A percentile compares a stretch with the other conserved stretches of the same genome.
Evolutionary conservation across 164 flowering plant species (phyloP).

Genomic region (Macadamia integrifolia): DNA sequence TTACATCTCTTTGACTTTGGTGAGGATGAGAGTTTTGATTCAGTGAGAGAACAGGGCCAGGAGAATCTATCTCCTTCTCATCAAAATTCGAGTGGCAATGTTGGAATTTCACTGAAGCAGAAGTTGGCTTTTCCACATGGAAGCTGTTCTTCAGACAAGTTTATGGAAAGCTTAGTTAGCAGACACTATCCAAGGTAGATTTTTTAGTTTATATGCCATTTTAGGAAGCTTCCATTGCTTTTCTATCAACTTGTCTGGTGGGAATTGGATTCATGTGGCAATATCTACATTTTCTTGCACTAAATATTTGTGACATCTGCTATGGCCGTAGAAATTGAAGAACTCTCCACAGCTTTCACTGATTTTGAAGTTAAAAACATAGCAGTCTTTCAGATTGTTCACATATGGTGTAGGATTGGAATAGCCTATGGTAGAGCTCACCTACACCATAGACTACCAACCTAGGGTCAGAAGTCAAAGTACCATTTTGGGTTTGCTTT

Average conservation of each 20-base stretch:
- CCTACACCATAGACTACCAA: no score
- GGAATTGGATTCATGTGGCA: no score
- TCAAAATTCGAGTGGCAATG: slow-evolving; percentile 12
- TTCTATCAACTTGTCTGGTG: neutral
- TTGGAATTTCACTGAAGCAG: slow-evolving; percentile 30
- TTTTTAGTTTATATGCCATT: neutral
- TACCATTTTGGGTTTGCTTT: no score
- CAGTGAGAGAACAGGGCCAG: slow-evolving; percentile 26
- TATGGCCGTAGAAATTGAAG: no score
- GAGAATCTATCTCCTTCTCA: slow-evolving; percentile 22
- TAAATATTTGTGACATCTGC: no score
- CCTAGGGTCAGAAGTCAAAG: no score
- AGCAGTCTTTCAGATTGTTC: no score
- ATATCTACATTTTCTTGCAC: no score
- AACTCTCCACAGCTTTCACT: no score
- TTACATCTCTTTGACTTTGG: slow-evolving; percentile 93
- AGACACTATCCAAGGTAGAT: slow-evolving; percentile 71
- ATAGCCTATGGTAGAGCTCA: no score
- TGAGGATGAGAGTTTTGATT: slow-evolving; percentile 68
- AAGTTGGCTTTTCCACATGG: slow-evolving; percentile 37
- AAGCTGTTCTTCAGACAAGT: slow-evolving; percentile 71
- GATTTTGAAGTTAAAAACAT: no score
- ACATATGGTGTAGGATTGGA: no score
- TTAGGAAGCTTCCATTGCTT: neutral
- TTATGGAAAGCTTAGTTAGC: slow-evolving; percentile 71